Evolutionary conservation across 208 protist genomes (phyloP).

Genomic region (Crithidia acanthocephali): DNA sequence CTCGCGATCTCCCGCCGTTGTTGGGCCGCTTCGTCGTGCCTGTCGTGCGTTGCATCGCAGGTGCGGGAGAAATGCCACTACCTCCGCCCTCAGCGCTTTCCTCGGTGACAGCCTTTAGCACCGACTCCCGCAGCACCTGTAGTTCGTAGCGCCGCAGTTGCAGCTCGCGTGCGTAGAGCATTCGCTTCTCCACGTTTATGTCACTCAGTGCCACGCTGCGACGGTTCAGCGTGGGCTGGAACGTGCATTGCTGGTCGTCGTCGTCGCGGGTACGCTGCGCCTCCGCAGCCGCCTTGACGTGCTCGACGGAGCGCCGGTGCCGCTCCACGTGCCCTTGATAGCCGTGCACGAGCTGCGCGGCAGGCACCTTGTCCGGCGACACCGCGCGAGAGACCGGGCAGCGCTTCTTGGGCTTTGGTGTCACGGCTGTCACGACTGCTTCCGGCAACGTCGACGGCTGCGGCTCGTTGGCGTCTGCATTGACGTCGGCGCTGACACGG

Average conservation of each 20-base stretch:
- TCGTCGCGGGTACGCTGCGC: neutral
- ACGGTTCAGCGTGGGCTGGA: conserved; percentile 36
- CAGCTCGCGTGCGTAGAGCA: conserved; percentile 33
- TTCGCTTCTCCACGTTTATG: conserved; percentile 33
- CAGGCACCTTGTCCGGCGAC: neutral
- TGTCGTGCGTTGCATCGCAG: too few relatives aligned
- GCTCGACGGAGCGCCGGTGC: conserved; percentile 12
- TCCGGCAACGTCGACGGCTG: neutral
- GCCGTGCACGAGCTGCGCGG: conserved; percentile 14
- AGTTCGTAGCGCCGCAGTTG: conserved; percentile 31
- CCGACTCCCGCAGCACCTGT: conserved; percentile 21
- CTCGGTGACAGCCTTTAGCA: conserved; percentile 5
- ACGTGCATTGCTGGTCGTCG: conserved; percentile 33
- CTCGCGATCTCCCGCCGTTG: too few relatives aligned
- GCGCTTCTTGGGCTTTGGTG: neutral
- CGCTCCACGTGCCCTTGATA: conserved; percentile 22
- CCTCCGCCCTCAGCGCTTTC: too few relatives aligned
- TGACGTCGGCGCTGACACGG: neutral
- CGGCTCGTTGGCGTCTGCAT: neutral
- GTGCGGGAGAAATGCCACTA: too few relatives aligned
- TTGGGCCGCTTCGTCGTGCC: neutral
- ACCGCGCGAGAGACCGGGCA: neutral
- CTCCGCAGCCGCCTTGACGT: neutral
- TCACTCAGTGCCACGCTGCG: conserved; percentile 44
- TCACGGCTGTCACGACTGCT: neutral